Evolutionary conservation across 257 asterid genomes (phyloP).

Genomic region (Salvia miltiorrhiza): DNA sequence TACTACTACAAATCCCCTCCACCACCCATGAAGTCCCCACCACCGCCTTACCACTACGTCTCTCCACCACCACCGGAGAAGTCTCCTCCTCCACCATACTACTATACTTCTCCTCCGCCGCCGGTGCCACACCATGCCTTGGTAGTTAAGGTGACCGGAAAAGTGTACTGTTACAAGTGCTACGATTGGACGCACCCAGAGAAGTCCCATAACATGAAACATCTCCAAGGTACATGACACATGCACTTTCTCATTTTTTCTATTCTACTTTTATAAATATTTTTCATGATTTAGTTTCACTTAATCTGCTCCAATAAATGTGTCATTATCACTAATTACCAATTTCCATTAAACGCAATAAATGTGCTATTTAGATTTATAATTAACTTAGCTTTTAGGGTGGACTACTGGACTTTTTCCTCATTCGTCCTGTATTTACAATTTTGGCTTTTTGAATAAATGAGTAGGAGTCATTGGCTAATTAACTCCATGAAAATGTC

Average conservation of each 20-base stretch:
- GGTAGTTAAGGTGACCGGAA: conserved; percentile 64
- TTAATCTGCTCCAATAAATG: no score
- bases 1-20: conserved; percentile 42
- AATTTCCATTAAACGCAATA: background rate
- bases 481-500: no score
- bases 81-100: conserved; percentile 26
- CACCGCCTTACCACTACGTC: conserved; percentile 27
- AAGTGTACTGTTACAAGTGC: conserved; percentile 72
- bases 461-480: background rate
- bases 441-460: background rate
- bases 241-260: background rate
- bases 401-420: no score
- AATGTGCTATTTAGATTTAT: background rate
- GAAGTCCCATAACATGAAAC: conserved; percentile 67
- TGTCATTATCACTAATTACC: background rate
- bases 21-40: no score
- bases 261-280: background rate
- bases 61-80: conserved; percentile 35
- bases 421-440: background rate
- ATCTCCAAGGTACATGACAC: conserved; percentile 52
- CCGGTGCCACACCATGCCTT: conserved; percentile 31
- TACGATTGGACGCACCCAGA: conserved; percentile 61
- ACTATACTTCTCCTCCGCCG: conserved; percentile 9
- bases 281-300: background rate
- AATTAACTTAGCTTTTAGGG: background rate